phyloP scores from a whole-genome alignment of 2,329 filamentous ascomycete genomes.

The Nigrospora sphaerica region DNA sequence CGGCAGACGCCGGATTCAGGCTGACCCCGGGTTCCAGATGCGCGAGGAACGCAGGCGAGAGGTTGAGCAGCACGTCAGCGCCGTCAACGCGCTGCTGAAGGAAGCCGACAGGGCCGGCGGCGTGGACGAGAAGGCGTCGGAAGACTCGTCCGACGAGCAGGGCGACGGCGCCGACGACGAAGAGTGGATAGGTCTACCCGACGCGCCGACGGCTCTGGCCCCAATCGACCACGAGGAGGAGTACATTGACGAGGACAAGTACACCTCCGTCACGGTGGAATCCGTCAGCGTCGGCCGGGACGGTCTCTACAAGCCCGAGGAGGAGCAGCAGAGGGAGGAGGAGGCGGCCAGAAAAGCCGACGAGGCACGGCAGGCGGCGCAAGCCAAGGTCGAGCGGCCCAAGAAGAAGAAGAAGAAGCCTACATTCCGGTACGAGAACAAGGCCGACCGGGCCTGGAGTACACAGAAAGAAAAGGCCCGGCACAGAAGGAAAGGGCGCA shows the following conservation, averaged over 20 bases:
- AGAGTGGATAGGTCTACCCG: constrained; percentile 61
- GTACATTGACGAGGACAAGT: constrained; percentile 93
- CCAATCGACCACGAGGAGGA: constrained; percentile 79
- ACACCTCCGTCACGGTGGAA: constrained; percentile 91
- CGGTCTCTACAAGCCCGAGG: constrained; percentile 54
- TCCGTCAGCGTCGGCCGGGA: constrained; percentile 74
- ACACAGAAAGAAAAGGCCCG: constrained; percentile 66
- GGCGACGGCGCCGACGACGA: constrained; percentile 28
- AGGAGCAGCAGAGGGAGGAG: constrained; percentile 30
- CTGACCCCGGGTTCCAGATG: constrained; percentile 45
- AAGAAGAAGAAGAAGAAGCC: constrained; percentile 86
- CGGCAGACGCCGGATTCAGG: neutral
- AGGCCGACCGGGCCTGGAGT: constrained; percentile 72
- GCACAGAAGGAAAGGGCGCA: constrained; percentile 29
- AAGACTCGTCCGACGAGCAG: constrained; percentile 18
- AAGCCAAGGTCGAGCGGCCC: constrained; percentile 44
- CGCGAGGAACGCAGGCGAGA: constrained; percentile 77
- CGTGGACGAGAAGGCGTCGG: constrained; percentile 22
- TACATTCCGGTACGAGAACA: constrained; percentile 89
- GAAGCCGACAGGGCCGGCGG: constrained; percentile 47
- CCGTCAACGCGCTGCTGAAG: constrained; percentile 64
- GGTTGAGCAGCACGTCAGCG: constrained; percentile 72
- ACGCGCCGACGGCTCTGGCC: constrained; percentile 28
- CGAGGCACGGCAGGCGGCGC: constrained; percentile 29
- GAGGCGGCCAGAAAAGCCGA: constrained; percentile 27